Conservation (phyloP, 2,329 filamentous ascomycete genomes). For the Zarea fungicola region DNA sequence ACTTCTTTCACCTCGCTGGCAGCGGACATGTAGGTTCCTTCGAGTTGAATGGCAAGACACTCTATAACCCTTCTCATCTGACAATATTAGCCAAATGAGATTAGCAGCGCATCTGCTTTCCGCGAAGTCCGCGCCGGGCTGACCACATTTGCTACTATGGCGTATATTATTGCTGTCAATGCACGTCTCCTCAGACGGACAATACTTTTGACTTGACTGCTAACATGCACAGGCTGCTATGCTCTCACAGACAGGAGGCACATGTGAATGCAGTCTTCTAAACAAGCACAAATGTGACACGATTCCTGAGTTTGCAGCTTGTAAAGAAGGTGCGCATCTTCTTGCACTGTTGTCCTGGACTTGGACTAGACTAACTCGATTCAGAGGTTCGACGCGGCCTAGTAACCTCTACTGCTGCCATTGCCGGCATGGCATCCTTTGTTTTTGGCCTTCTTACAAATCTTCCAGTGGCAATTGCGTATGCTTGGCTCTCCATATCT, state of each 20-base stretch:
- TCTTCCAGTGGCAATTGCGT: conserved; percentile 71
- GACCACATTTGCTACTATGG: conserved; percentile 77
- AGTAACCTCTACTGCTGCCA: conserved; percentile 77
- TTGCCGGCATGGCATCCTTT: conserved; percentile 69
- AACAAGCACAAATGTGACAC: conserved; percentile 44
- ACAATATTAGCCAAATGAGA: conserved; percentile 53
- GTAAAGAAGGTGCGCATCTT: conserved; percentile 39
- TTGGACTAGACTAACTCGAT: conserved; percentile 11
- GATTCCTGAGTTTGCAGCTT: conserved; percentile 37
- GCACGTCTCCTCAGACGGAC: conserved; percentile 34
- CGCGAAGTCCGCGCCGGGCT: conserved; percentile 74
- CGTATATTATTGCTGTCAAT: conserved; percentile 76
- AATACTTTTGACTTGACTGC: neutral
- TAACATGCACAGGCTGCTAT: conserved; percentile 55
- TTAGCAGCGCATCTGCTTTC: conserved; percentile 65
- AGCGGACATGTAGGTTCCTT: conserved; percentile 58
- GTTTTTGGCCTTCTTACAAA: conserved; percentile 78
- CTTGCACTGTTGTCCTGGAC: neutral
- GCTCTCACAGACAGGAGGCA: conserved; percentile 69
- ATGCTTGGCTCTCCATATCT: conserved; percentile 28
- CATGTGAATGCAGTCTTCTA: conserved; percentile 58
- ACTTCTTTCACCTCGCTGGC: conserved; percentile 61
- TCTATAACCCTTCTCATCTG: neutral
- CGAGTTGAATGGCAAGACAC: neutral
- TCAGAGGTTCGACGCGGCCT: conserved; percentile 66